A percentile compares a stretch with the other conserved stretches of the same genome.
Conservation (phyloP, 2,329 filamentous ascomycete genomes). For the Ophiocordyceps sinensis region DNA sequence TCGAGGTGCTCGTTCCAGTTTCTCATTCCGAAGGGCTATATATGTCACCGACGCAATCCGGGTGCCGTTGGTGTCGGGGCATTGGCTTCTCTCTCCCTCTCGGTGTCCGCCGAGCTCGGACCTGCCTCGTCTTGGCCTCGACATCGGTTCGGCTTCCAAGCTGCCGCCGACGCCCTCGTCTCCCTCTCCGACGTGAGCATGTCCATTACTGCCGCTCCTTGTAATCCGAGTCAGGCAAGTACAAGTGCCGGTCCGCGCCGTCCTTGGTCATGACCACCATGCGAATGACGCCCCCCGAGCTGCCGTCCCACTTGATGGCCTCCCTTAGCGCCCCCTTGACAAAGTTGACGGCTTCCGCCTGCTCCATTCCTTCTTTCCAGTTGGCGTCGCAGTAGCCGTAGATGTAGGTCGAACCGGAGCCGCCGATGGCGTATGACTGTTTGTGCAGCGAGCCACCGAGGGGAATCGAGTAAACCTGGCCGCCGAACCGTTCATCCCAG, state of each 20-base stretch:
- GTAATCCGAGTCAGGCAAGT: conserved; percentile 87
- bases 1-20: too few species aligned
- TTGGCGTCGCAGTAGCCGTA: conserved; percentile 97
- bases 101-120: too few species aligned
- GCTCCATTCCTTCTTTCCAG: conserved; percentile 91
- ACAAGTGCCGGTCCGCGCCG: conserved; percentile 85
- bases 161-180: too few species aligned
- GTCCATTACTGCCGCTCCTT: conserved; percentile 50
- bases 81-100: too few species aligned
- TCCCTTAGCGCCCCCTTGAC: conserved; percentile 84
- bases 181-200: conserved; percentile 2
- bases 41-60: too few species aligned
- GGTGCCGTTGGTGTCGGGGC: too few species aligned
- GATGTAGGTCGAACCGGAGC: conserved; percentile 96
- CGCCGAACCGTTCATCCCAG: conserved; percentile 87
- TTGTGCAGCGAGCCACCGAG: conserved; percentile 95
- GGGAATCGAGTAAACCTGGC: conserved; percentile 95
- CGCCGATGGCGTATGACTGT: conserved; percentile 88
- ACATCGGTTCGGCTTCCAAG: too few species aligned
- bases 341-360: conserved; percentile 79
- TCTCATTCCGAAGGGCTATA: too few species aligned
- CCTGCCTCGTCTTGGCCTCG: too few species aligned
- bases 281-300: conserved; percentile 93
- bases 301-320: conserved; percentile 99
- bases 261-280: conserved; percentile 90